phyloP scores from a whole-genome alignment of 2,329 filamentous ascomycete species.

The Microascus cirrosus region DNA sequence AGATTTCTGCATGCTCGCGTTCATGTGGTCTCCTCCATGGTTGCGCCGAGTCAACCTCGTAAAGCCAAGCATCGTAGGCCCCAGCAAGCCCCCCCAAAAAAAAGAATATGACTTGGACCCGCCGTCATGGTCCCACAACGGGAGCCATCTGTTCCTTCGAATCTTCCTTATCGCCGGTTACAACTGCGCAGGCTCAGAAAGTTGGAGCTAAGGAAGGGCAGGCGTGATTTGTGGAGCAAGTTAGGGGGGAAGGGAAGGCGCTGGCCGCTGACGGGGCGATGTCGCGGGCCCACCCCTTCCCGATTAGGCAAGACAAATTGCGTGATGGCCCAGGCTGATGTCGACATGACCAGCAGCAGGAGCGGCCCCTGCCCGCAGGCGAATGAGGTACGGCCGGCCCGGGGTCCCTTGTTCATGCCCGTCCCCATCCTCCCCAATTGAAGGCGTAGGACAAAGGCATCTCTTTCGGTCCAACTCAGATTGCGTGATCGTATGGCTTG shows the following conservation, averaged over 20 bases:
- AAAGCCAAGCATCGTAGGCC: no score
- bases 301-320: constrained; percentile 2
- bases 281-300: background rate
- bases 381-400: background rate
- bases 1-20: no score
- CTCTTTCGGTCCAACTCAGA: background rate
- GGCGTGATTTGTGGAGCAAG: background rate
- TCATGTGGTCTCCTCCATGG: no score
- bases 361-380: background rate
- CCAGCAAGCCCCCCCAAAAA: no score
- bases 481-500: background rate
- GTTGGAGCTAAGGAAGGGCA: no score
- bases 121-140: no score
- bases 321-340: constrained; percentile 4
- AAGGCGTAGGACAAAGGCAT: background rate
- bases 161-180: no score
- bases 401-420: background rate
- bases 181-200: no score
- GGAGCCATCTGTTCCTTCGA: no score
- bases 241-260: background rate
- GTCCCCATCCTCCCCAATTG: background rate
- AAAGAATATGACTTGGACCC: no score
- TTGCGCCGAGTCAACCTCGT: no score
- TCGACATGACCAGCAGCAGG: background rate
- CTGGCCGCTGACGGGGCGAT: background rate